These are phyloP conservation scores for Podospora tetraspora DNA, from an alignment of 495 filamentous ascomycete genomes.

Conservation along the genomic window DNA sequence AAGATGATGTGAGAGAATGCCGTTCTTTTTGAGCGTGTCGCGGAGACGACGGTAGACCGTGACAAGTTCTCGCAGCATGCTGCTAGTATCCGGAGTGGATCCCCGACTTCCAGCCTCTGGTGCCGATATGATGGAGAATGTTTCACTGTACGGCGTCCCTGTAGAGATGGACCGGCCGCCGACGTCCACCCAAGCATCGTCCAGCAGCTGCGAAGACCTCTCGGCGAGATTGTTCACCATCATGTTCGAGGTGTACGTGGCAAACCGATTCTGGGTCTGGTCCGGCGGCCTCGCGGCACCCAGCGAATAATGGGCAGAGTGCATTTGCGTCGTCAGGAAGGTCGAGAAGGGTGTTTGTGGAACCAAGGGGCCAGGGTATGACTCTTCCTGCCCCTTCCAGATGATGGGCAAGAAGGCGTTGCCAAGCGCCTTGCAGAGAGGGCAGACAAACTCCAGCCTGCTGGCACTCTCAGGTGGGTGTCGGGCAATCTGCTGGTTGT, in stretches of 20 bases:
- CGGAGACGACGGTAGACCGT: conserved; percentile 74
- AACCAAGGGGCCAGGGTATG: conserved; percentile 63
- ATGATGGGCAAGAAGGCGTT: conserved; percentile 94
- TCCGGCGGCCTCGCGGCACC: conserved; percentile 38
- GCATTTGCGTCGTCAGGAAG: conserved; percentile 50
- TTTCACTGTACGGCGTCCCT: conserved; percentile 31
- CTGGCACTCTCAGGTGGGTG: conserved; percentile 78
- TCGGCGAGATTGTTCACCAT: conserved; percentile 53
- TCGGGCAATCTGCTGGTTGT: conserved; percentile 84
- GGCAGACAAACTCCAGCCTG: conserved; percentile 87
- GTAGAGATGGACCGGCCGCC: conserved; percentile 25
- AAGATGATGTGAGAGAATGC: conserved; percentile 49
- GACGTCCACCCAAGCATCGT: conserved; percentile 33
- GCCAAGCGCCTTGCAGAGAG: conserved; percentile 94
- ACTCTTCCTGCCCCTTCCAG: conserved; percentile 87
- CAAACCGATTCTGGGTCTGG: conserved; percentile 55
- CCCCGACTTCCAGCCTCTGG: conserved; percentile 20
- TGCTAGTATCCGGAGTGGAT: conserved; percentile 29
- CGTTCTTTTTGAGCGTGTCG: conserved; percentile 70
- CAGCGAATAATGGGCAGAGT: conserved; percentile 31
- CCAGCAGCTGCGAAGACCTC: conserved; percentile 28
- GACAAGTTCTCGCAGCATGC: conserved; percentile 64
- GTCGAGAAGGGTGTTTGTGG: conserved; percentile 55
- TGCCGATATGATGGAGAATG: conserved; percentile 23
- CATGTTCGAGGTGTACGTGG: conserved; percentile 59